Evolutionary conservation across 345 rosid species (phyloP), one percentile per base, ranked within the genome.

Genomic region (Eucalyptus erythrocorys): DNA sequence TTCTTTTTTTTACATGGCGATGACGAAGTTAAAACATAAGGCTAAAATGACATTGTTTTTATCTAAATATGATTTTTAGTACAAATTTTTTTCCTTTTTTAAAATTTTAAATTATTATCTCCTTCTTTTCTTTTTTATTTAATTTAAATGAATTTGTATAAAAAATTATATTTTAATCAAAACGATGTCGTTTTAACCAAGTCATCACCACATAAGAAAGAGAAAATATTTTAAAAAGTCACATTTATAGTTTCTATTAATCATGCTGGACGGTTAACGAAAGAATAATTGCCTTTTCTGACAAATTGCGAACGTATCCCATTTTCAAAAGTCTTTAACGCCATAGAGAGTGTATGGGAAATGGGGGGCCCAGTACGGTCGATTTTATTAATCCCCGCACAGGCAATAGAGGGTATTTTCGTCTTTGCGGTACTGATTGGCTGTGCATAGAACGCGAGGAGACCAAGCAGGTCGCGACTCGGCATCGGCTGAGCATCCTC

Each of bases 41-140:
- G 2, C 0, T 51, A 17, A 50, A 51, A 6, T 0, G 4, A 2
- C 0, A 19, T 51, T 17, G 0, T 51, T 6, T 17, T 51, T 4
- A 1, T 51, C 9, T 2, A 51, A 17, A 3, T 17, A 51, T 51
- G 55, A 17, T 51, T 51, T 51, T 51, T 3, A 19, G 10, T 43
- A 19, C 26, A 19, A 43, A 19, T 3, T 19, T 6, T 51, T 21
- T 53, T 19, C 2, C 2, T 8, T 53, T 53, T 21, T 7, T 0
- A 7, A 51, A 7, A 6, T 7, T 53, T 8, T 53, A 0, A 21
- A 0, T 53, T 53, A 53, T 53, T 53, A 21, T 53, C 59, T 53
- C 2, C 59, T 1, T 21, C 11, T 53, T 53, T 53, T 53, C 57
- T 21, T 8, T 53, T 0, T 21, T 53, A 53, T 53, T 53, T 53